Evolutionary conservation across 1,284 basidiomycete genomes (phyloP).

Genomic region (Phaffia rhodozyma): DNA sequence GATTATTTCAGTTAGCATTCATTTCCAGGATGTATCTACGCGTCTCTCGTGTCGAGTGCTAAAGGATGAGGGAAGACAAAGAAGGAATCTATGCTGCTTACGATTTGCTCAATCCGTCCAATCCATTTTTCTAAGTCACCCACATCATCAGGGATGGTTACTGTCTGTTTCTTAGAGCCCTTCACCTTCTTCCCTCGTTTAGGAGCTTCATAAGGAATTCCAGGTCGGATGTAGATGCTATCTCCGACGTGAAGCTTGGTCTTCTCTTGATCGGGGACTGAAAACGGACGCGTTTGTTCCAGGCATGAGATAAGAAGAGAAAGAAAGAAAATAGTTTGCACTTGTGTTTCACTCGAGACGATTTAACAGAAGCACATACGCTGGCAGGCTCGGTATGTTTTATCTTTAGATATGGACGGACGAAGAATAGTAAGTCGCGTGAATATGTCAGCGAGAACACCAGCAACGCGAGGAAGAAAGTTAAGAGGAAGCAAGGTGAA

Average conservation of each 20-base stretch:
- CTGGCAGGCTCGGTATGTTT: slow-evolving; percentile 7
- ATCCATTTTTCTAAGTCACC: neutral
- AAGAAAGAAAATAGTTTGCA: neutral
- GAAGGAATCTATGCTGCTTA: neutral
- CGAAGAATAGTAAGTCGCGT: too few species aligned
- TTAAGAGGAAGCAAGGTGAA: too few species aligned
- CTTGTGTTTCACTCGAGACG: too few species aligned
- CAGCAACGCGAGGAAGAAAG: neutral
- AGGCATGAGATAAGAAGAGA: neutral
- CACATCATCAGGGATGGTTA: neutral
- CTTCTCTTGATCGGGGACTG: slow-evolving; percentile 5
- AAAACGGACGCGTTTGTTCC: too few species aligned
- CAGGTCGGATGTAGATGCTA: slow-evolving; percentile 1
- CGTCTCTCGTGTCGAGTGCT: neutral
- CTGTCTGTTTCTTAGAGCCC: neutral
- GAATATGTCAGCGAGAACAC: neutral
- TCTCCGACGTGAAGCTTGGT: slow-evolving; percentile 10
- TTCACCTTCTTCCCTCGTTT: neutral
- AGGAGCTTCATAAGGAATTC: neutral
- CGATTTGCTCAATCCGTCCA: neutral
- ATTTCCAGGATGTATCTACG: neutral
- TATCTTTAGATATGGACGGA: neutral
- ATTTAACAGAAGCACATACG: neutral
- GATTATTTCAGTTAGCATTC: too few species aligned
- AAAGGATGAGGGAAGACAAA: neutral